Conservation (phyloP, 2,329 filamentous ascomycete species). For the Raffaelea ambrosiae region DNA sequence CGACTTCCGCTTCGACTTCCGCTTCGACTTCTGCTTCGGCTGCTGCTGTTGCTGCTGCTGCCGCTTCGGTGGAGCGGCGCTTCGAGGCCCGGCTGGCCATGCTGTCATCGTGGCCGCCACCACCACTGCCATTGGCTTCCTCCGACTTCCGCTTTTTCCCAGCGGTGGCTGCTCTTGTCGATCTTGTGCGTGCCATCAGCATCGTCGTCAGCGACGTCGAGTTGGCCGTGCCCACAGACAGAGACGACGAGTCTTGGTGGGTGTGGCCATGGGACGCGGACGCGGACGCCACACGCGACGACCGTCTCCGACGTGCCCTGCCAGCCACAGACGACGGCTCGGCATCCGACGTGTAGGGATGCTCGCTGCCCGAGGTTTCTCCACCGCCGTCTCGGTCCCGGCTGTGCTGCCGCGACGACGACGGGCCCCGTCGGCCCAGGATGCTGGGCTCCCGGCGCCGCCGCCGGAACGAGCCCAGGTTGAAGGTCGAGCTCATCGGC, state of each 20-base stretch:
- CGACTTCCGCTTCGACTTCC: background rate
- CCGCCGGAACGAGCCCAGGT: constrained; percentile 49
- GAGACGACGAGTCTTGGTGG: constrained; percentile 2
- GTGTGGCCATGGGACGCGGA: background rate
- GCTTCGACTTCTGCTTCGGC: background rate
- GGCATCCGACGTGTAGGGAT: constrained; percentile 1
- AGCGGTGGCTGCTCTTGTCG: background rate
- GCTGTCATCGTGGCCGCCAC: too few species aligned
- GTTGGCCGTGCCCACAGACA: constrained; percentile 4
- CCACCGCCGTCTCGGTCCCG: background rate
- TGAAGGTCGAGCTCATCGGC: constrained; percentile 41
- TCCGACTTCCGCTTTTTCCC: constrained; percentile 15
- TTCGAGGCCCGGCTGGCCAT: constrained; percentile 7
- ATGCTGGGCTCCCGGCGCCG: constrained; percentile 54
- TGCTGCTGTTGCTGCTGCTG: background rate
- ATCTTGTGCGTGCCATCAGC: constrained; percentile 3
- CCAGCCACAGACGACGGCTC: background rate
- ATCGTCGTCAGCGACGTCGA: constrained; percentile 8
- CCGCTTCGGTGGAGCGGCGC: background rate
- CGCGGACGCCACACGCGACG: background rate
- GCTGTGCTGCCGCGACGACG: constrained; percentile 26
- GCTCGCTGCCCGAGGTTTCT: constrained; percentile 5
- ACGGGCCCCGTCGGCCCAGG: constrained; percentile 39
- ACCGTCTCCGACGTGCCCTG: background rate
- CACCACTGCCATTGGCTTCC: too few species aligned